A percentile compares a stretch with the other conserved stretches of the same genome.
These are phyloP conservation scores for Cadophora sp. DNA, from an alignment of 2,329 filamentous ascomycete genomes.

Conservation along the genomic window DNA sequence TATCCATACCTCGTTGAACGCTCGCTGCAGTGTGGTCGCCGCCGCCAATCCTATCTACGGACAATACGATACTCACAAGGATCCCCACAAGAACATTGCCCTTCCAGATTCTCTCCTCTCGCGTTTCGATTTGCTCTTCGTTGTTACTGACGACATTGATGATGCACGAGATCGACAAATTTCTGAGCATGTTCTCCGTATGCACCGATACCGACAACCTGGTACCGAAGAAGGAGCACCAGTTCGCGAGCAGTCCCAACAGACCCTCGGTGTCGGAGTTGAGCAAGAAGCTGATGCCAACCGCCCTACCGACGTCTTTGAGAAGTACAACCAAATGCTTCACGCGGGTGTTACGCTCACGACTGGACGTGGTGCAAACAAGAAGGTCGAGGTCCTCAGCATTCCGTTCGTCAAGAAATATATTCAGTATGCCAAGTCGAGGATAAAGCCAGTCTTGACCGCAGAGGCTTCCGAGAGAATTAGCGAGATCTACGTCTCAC, in stretches of 20 bases:
- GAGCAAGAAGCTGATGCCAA: conserved; percentile 78
- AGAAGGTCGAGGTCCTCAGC: conserved; percentile 86
- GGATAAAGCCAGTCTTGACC: conserved; percentile 88
- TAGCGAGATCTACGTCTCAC: conserved; percentile 85
- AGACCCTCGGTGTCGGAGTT: conserved; percentile 86
- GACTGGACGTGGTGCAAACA: conserved; percentile 73
- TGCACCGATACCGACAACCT: conserved; percentile 93
- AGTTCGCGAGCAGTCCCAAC: conserved; percentile 84
- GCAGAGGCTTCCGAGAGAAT: conserved; percentile 93
- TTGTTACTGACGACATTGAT: conserved; percentile 98
- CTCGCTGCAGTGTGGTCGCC: conserved; percentile 93
- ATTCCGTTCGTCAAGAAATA: conserved; percentile 99
- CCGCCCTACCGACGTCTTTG: conserved; percentile 84
- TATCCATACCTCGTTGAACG: conserved; percentile 96
- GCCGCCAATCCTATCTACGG: conserved; percentile 98
- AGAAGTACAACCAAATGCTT: conserved; percentile 96
- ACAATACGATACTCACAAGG: conserved; percentile 98
- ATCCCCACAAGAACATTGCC: conserved; percentile 98
- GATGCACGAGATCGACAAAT: conserved; percentile 89
- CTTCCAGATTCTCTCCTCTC: conserved; percentile 95
- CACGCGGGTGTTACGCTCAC: conserved; percentile 87
- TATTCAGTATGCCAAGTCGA: conserved; percentile 94
- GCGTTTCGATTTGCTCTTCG: conserved; percentile 97
- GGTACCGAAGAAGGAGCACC: conserved; percentile 94
- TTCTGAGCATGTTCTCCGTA: conserved; percentile 94